Evolutionary conservation across 2,329 filamentous ascomycete genomes (phyloP).

Genomic region (Phialophora chinensis): DNA sequence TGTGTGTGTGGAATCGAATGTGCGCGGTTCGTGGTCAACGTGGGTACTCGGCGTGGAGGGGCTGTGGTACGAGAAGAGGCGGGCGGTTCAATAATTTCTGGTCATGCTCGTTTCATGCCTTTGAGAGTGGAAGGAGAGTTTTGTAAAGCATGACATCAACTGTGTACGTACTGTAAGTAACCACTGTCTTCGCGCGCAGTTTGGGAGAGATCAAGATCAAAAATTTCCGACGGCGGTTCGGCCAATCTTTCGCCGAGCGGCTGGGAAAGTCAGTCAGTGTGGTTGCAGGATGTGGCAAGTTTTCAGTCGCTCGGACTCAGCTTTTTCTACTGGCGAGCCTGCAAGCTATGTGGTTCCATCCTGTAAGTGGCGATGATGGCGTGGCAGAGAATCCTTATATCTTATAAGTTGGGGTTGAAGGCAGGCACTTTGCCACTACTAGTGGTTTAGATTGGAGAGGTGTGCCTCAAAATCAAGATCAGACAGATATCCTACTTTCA

Average conservation of each 20-base stretch:
- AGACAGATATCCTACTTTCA: not conserved
- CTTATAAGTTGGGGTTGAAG: not conserved
- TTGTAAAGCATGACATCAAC: not conserved
- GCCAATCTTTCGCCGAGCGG: conserved; percentile 23
- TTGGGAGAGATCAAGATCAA: not conserved
- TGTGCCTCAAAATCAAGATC: not conserved
- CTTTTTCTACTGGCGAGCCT: not conserved
- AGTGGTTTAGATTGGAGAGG: not conserved
- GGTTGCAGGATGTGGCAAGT: not conserved
- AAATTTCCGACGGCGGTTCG: conserved; percentile 17
- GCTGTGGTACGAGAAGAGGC: not conserved
- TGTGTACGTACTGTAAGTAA: no score
- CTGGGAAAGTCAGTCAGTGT: not conserved
- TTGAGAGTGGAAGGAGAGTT: not conserved
- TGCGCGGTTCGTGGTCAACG: not conserved
- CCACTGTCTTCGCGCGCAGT: no score
- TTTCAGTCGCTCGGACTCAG: not conserved
- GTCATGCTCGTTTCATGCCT: not conserved
- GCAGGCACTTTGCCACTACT: not conserved
- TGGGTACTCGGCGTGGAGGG: not conserved
- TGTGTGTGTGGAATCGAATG: not conserved
- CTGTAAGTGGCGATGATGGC: not conserved
- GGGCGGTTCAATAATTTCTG: not conserved
- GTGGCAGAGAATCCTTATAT: not conserved
- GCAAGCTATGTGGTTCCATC: not conserved